These are phyloP conservation scores for Cladosporium sp. DNA, from an alignment of 2,329 filamentous ascomycete genomes.

Conservation along the genomic window DNA sequence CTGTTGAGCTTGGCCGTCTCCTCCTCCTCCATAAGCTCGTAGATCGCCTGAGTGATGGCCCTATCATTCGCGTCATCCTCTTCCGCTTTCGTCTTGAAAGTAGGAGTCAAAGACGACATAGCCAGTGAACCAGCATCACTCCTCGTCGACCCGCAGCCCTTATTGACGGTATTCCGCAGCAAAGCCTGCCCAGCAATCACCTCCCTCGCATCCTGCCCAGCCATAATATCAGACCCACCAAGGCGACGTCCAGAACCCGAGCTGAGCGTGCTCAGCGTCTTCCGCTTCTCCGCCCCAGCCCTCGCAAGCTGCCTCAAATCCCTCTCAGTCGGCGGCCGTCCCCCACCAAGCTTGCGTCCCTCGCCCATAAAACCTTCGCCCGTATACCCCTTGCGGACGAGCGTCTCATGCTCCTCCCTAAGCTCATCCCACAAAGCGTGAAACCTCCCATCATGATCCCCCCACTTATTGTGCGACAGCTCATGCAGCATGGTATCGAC, in stretches of 20 bases:
- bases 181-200: conserved; percentile 70
- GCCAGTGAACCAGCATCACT: conserved; percentile 63
- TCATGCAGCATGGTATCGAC: conserved; percentile 94
- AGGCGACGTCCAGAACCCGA: conserved; percentile 67
- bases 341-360: conserved; percentile 69
- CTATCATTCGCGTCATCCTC: conserved; percentile 85
- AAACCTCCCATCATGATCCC: conserved; percentile 78
- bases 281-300: conserved; percentile 63
- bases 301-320: conserved; percentile 74
- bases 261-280: conserved; percentile 39
- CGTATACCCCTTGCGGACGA: conserved; percentile 78
- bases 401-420: conserved; percentile 68
- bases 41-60: conserved; percentile 80
- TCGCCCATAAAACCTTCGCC: conserved; percentile 81
- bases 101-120: conserved; percentile 64
- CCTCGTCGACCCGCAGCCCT: conserved; percentile 72
- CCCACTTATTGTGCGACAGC: conserved; percentile 80
- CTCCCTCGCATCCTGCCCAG: conserved; percentile 64
- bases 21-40: conserved; percentile 86
- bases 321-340: conserved; percentile 53
- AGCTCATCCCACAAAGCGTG: conserved; percentile 86
- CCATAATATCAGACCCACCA: conserved; percentile 57
- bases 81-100: conserved; percentile 78
- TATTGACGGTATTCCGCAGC: conserved; percentile 59
- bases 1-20: conserved; percentile 50